phyloP scores from a whole-genome alignment of 768 basidiomycete species.

The Floccularia luteovirens region DNA sequence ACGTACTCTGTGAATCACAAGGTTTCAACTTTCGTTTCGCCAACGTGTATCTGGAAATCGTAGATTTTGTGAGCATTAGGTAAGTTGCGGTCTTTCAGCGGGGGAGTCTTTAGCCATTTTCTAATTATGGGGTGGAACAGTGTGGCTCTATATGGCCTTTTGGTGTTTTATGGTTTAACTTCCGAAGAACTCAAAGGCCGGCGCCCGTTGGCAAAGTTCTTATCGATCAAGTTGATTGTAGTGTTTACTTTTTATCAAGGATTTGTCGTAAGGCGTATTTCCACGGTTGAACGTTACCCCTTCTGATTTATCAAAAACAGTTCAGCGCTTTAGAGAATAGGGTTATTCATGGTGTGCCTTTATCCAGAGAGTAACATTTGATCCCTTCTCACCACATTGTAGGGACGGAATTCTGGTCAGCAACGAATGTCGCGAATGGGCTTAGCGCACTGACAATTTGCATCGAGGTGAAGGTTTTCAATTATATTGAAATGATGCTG shows the following conservation, averaged over 20 bases:
- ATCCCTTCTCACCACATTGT: conserved; percentile 4
- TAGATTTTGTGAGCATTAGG: conserved; percentile 83
- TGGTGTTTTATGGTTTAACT: conserved; percentile 78
- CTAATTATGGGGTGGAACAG: conserved; percentile 22
- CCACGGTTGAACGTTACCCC: too few species aligned
- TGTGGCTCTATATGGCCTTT: conserved; percentile 78
- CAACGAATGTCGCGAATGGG: conserved; percentile 78
- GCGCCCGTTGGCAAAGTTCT: conserved; percentile 78
- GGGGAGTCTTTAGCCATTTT: neutral
- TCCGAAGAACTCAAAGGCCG: conserved; percentile 72
- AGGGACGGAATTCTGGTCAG: conserved; percentile 80
- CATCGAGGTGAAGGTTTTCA: conserved; percentile 66
- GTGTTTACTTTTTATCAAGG: conserved; percentile 88
- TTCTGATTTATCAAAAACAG: too few species aligned
- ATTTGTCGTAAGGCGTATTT: conserved; percentile 48
- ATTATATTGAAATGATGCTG: neutral
- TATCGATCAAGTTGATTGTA: conserved; percentile 81
- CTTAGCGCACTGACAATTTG: conserved; percentile 76
- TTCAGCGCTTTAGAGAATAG: conserved; percentile 58
- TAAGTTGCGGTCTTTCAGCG: conserved; percentile 16
- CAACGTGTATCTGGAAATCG: conserved; percentile 57
- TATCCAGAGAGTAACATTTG: neutral
- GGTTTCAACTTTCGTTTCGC: conserved; percentile 57
- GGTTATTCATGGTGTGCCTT: conserved; percentile 56
- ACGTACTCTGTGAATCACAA: conserved; percentile 62